Evolutionary conservation across 192 early-diverging fungal genomes (phyloP), one percentile per base, ranked within the genome.

Genomic region (Backusella tarrabulga): DNA sequence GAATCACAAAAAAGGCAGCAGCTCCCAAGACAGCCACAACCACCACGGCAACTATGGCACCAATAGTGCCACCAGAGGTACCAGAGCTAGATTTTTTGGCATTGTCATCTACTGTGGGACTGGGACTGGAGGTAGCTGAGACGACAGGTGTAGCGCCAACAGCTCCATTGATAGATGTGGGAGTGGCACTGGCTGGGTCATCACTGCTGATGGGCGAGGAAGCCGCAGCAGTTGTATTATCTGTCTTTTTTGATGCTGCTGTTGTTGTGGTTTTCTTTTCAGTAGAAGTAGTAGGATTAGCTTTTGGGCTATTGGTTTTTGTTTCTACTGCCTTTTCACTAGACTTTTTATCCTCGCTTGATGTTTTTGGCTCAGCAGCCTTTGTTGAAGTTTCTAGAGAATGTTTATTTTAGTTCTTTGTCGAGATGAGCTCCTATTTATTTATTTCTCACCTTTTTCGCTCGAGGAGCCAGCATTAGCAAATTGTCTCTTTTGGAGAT

Each of bases 41-140:
- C 0, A 73, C 68, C 1, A 56, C 77, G 32, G 77, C 81, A n/a
- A 79, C 71, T 34, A 83, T 83, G 29, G 68, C 81, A 70, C 81
- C 81, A 74, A 83, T 76, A 14, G 77, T 78, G 15, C 77, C 77
- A 14, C 56, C 56, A 0, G 77, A 79, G 40, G 79, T 29, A 63
- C 56, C 56, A 29, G 56, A 63, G 9, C n/a, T 63, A 23, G 56
- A 29, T 63, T 63, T 23, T 63, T 63, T 23, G 4, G 56, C 21
- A 14, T 29, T 63, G 56, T 63, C 54, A 21, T n/a, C 23, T 29
- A 23, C 23, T 0, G 56, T 63, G 11, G 56, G 56, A 29, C 56
- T 63, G 23, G 56, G 9, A 29, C 11, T 29, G 21, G 56, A 23
- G 21, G 56, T 63, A 29, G 14, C 29, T 3, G 56, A 63, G 56